Evolutionary conservation across 2,329 filamentous ascomycete species (phyloP), one percentile per base, ranked within the genome.

Genomic region (Malbranchea cinnamomea): DNA sequence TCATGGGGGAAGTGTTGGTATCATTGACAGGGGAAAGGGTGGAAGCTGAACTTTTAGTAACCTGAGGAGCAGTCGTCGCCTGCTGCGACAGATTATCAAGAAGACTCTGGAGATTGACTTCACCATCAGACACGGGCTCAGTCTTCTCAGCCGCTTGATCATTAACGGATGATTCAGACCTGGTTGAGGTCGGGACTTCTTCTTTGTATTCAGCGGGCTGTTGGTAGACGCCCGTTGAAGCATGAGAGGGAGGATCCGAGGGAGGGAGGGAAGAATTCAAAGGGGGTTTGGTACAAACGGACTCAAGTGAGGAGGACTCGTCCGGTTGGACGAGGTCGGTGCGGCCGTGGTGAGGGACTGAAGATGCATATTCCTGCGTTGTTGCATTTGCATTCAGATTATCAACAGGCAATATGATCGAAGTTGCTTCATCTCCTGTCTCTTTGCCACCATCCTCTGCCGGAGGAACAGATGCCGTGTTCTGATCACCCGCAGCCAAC

Each of bases 51-150:
- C n/a, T n/a, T n/a, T n/a, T n/a, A n/a, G n/a, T n/a, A n/a, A n/a
- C n/a, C n/a, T n/a, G n/a, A 17, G 43, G 41, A 38, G 44, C 44
- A 31, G 42, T 39, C 22, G 47, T 40, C 24, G 42, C 40, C 17
- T 49, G 50, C 26, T 53, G 49, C 35, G 57, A 52, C 21, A 63
- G 51, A 42, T 60, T 63, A 49, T 63, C 59, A 43, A 64, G 53
- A 33, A 64, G 45, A 33, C 52, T 57, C 44, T 63, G 59, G 41
- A 59, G 60, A 43, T 62, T 57, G 44, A 63, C 55, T 36, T 56
- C 60, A 32, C 45, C 47, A 37, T 54, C 48, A 34, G 39, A 40
- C 35, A 38, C 34, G 28, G 37, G 37, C 15, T 39, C 37, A 25
- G 30, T 26, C 32, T 45, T 39, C 32, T 41, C 42, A 30, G 36